Conservation (phyloP, 345 rosid species). For the Rhodomyrtus tomentosa region DNA sequence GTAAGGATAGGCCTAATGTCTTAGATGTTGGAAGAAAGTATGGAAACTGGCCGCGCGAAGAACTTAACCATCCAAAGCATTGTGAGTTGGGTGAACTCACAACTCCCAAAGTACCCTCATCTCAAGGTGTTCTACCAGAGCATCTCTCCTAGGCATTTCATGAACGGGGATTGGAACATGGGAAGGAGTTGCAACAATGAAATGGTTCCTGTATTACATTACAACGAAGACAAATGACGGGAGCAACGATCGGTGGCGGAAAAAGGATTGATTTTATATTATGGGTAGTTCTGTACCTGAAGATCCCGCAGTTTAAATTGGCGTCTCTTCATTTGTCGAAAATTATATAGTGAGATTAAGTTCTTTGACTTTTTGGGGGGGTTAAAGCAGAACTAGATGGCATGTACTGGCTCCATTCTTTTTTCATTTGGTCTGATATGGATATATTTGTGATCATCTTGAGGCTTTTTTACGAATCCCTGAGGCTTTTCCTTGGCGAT, state of each 20-base stretch:
- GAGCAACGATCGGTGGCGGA: neutral
- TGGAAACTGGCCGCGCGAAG: constrained; percentile 23
- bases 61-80: constrained; percentile 34
- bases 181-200: constrained; percentile 37
- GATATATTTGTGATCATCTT: neutral
- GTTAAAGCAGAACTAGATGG: neutral
- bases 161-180: constrained; percentile 37
- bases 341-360: neutral
- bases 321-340: neutral
- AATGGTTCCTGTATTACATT: neutral
- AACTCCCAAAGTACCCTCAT: constrained; percentile 17
- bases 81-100: constrained; percentile 36
- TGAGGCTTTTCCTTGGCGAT: neutral
- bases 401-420: neutral
- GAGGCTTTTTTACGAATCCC: neutral
- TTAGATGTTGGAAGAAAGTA: too few species aligned
- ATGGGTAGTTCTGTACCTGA: neutral
- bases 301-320: neutral
- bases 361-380: neutral
- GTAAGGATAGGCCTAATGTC: too few species aligned
- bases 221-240: neutral
- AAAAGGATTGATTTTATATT: neutral
- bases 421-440: neutral
- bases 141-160: constrained; percentile 36
- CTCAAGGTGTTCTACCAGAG: constrained; percentile 32